Base-by-base conservation (phyloP, 192 early-diverging fungal genomes). In the Linnemannia elongata region DNA sequence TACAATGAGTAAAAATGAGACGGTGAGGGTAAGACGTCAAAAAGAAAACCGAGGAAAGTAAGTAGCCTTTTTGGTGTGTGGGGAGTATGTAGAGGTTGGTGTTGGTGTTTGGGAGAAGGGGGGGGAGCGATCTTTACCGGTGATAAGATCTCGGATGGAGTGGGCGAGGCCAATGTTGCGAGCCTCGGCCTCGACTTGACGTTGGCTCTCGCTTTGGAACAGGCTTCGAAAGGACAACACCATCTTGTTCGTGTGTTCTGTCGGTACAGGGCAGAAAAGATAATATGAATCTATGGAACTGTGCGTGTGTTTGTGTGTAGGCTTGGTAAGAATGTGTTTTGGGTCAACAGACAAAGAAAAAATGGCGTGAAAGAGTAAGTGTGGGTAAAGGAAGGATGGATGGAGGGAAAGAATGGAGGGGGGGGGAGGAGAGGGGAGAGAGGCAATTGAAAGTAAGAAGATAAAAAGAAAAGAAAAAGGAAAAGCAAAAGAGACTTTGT, bases 111-210 rank as follows among this genome's bases (percentile, higher is more conserved):
- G n/a, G n/a, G n/a, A n/a, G n/a, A n/a, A n/a, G n/a, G n/a, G n/a
- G n/a, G n/a, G n/a, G n/a, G n/a, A n/a, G 3, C 22, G 35, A 20
- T 47, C 12, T 30, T 30, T 86, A 87, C 85, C 85, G 0, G 85
- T 87, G 18, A 87, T 87, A 72, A 87, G 79, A 45, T 87, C 85
- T 13, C 85, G 69, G 66, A 87, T 87, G 9, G 85, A 75, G 45
- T 87, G 85, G 30, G 85, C 85, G 24, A 87, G 63, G 6, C 85
- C 79, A 57, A 87, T 81, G 63, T 81, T 87, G 45, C 76, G 85
- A 3, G 75, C 85, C 41, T 87, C 85, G 18, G 75, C 79, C 15
- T 87, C 80, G 8, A 87, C 79, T 68, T 87, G 85, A 12, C 75
- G 80, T 72, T 87, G 85, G 41, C 52, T 81, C 6, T 81, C 79